These are phyloP conservation scores for Candida silvatica DNA, from an alignment of 805 yeast genomes.

Conservation along the genomic window DNA sequence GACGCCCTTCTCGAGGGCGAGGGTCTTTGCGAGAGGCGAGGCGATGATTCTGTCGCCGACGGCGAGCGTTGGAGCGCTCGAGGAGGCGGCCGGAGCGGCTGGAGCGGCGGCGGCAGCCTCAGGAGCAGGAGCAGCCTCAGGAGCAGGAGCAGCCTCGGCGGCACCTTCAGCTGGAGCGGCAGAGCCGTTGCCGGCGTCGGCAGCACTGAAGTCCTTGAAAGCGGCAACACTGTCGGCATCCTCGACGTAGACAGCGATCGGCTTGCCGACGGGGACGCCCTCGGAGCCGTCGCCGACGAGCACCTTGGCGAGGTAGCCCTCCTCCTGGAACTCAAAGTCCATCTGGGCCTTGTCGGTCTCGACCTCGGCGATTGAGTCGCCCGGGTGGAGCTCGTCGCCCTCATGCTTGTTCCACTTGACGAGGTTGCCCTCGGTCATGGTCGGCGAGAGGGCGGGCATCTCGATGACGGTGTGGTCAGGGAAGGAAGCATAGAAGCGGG, in stretches of 20 bases:
- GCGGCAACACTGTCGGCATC: constrained; percentile 78
- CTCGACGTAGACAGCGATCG: constrained; percentile 95
- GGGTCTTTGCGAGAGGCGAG: constrained; percentile 88
- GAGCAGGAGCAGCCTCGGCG: constrained; percentile 22
- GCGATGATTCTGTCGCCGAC: constrained; percentile 70
- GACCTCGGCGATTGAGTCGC: constrained; percentile 92
- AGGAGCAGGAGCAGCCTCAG: constrained; percentile 24
- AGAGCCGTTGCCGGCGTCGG: constrained; percentile 58
- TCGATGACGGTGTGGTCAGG: constrained; percentile 71
- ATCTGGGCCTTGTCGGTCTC: constrained; percentile 97
- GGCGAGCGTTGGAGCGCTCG: constrained; percentile 30
- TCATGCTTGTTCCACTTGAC: constrained; percentile 84
- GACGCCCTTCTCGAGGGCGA: constrained; percentile 89
- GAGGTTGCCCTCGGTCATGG: constrained; percentile 94
- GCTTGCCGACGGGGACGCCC: constrained; percentile 89
- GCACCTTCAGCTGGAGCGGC: constrained; percentile 36
- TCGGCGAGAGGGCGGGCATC: constrained; percentile 99
- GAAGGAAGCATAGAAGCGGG: constrained; percentile 19
- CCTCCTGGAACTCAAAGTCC: constrained; percentile 98
- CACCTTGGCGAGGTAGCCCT: constrained; percentile 85
- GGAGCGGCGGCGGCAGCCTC: constrained; percentile 21
- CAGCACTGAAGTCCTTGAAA: constrained; percentile 75
- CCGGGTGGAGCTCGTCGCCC: constrained; percentile 85
- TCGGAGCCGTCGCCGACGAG: constrained; percentile 76
- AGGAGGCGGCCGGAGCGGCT: constrained; percentile 17